Percentiles rank a stretch among this genome's conserved stretches.
Conservation (phyloP, 805 yeast genomes). For the Candida quercuum region DNA sequence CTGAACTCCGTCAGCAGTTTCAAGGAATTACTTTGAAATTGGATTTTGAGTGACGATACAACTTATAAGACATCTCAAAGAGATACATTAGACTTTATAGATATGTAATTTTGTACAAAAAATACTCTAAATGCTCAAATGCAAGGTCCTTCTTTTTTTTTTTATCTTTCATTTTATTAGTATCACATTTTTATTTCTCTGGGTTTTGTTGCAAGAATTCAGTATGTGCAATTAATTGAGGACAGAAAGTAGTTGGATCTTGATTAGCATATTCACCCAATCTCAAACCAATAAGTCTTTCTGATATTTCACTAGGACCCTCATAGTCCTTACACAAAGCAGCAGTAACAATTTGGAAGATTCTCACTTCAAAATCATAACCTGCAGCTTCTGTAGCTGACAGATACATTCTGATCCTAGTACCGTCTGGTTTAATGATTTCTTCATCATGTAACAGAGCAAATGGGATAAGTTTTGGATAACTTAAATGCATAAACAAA, state of each 20-base stretch:
- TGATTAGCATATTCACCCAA: constrained; percentile 25
- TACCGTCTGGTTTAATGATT: constrained; percentile 17
- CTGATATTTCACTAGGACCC: constrained; percentile 18
- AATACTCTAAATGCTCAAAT: too few species aligned
- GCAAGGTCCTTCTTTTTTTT: too few species aligned
- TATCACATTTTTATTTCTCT: constrained; percentile 6
- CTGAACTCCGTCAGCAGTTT: constrained; percentile 11
- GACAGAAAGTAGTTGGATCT: constrained; percentile 25
- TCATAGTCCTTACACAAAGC: constrained; percentile 28
- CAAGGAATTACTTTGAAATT: constrained; percentile 4
- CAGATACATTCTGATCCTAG: constrained; percentile 30
- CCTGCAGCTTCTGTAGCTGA: constrained; percentile 21
- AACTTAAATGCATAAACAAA: constrained; percentile 53
- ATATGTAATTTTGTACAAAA: too few species aligned
- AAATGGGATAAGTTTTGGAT: constrained; percentile 44
- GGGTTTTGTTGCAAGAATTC: constrained; percentile 27
- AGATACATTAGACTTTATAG: not conserved
- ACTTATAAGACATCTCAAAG: too few species aligned
- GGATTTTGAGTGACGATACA: too few species aligned
- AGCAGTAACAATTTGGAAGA: constrained; percentile 34
- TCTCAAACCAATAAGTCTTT: constrained; percentile 22
- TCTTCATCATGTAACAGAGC: constrained; percentile 23
- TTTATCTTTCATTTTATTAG: too few species aligned
- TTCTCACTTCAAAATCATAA: constrained; percentile 35
- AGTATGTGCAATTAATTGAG: constrained; percentile 29